Conservation (phyloP, 2,329 filamentous ascomycete species). For the Alternaria sp. region DNA sequence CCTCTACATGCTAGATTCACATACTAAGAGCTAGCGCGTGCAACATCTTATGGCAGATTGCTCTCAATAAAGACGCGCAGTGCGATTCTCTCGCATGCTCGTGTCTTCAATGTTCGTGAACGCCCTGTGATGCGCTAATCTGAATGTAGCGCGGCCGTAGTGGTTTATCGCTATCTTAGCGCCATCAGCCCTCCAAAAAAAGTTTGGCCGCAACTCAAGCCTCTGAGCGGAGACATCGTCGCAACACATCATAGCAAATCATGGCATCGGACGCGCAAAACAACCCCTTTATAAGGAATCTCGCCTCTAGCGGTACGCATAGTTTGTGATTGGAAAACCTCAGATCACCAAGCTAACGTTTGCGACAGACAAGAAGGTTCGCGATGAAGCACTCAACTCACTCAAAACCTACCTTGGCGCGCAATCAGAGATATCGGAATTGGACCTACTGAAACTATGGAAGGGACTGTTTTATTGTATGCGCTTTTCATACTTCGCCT, state of each 20-base stretch:
- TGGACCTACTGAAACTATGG: slow-evolving; percentile 89
- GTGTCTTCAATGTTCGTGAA: neutral
- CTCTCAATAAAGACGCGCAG: neutral
- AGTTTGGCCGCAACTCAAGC: slow-evolving; percentile 24
- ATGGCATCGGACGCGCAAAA: slow-evolving; percentile 56
- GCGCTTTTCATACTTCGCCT: slow-evolving; percentile 22
- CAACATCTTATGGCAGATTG: neutral
- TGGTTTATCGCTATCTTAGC: slow-evolving; percentile 30
- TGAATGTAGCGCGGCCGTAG: neutral
- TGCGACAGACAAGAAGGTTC: slow-evolving; percentile 74
- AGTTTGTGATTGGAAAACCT: neutral
- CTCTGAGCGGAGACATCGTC: slow-evolving; percentile 11
- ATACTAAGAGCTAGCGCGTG: slow-evolving; percentile 11
- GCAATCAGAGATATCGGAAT: slow-evolving; percentile 66
- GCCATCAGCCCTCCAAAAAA: slow-evolving; percentile 28
- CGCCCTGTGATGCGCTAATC: neutral
- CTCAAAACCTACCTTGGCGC: slow-evolving; percentile 80
- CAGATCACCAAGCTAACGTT: slow-evolving; percentile 13
- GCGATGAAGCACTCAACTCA: slow-evolving; percentile 78
- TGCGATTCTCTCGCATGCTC: neutral
- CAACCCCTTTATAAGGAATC: slow-evolving; percentile 80
- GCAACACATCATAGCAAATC: slow-evolving; percentile 9
- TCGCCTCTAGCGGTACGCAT: slow-evolving; percentile 80
- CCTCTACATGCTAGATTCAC: neutral
- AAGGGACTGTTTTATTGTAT: slow-evolving; percentile 89